Evolutionary conservation across 257 asterid species (phyloP), one percentile per base, ranked within the genome.

Genomic region (Nicotiana benthamiana): DNA sequence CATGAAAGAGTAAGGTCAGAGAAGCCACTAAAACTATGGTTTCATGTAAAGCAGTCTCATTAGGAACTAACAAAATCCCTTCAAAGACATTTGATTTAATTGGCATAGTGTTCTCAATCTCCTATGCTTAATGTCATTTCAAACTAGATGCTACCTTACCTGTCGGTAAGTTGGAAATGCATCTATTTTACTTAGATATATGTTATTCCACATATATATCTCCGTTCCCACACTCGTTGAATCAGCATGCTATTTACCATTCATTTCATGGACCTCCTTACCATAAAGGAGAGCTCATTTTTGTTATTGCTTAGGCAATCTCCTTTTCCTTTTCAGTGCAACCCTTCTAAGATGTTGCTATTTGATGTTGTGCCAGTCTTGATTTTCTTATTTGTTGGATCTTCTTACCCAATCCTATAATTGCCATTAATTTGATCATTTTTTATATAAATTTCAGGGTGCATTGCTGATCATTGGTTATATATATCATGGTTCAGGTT

Each of bases 381-480:
- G 8, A 7, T 24, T 48, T 72, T 72, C 9, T 8, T 48, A 74
- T 15, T 15, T 24, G 2, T 15, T 8, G 40, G 26, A 74, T 74
- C 79, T 48, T 74, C 22, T 24, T 48, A 24, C 26, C 16, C 61
- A 46, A 74, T 74, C 79, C 43, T 24, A 48, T 24, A 74, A 24
- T 74, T 3, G 17, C 61, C 9, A 24, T 26, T 46, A 13, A 74
- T 24, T 15, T 8, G 43, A 4, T 74, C 79, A 26, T 24, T 74
- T 9, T 57, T 79, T 82, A 43, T 82, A 66, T 64, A 76, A 77
- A 79, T 87, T 87, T 84, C 92, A 94, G 98, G 98, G 97, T 81
- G 93, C 95, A 15, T 81, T 94, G 88, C 92, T 94, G 88, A 84
- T 94, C 82, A 82, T 94, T 87, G 97, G 96, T 60, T 94, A 90